Evolutionary conservation across 202 grass and related monocot species (phyloP).

Genomic region (Thinopyrum obtusiflorum): DNA sequence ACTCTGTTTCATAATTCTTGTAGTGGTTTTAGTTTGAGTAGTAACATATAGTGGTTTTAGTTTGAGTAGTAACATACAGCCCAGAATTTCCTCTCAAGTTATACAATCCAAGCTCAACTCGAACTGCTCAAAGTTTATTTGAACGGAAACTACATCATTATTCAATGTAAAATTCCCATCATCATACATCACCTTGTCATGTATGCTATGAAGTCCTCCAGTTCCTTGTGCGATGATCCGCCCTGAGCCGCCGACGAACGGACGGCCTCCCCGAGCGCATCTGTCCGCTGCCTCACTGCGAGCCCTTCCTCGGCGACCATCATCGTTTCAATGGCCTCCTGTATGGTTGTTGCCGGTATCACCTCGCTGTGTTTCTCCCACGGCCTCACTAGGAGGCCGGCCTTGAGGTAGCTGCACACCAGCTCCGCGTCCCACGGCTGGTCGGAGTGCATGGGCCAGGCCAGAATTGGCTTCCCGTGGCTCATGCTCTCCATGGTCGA

Average conservation of each 20-base stretch:
- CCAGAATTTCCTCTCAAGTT: too few species aligned
- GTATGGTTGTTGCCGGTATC: conserved; percentile 4
- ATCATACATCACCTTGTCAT: conserved; percentile 26
- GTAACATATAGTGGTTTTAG: too few species aligned
- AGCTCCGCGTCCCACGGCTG: conserved; percentile 48
- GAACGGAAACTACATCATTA: too few species aligned
- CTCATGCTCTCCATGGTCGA: conserved; percentile 56
- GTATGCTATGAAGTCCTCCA: conserved; percentile 47
- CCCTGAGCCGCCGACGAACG: conserved; percentile 13
- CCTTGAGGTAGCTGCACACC: conserved; percentile 38
- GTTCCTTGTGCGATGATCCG: conserved; percentile 30
- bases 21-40: too few species aligned
- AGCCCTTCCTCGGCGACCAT: conserved; percentile 24
- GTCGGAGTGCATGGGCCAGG: conserved; percentile 61
- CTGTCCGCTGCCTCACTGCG: conserved; percentile 14
- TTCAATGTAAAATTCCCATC: too few species aligned
- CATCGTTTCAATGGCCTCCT: conserved; percentile 18
- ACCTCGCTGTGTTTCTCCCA: conserved; percentile 35
- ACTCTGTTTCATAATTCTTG: too few species aligned
- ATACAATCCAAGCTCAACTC: too few species aligned
- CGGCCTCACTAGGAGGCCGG: conserved; percentile 27
- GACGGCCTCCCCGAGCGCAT: conserved; percentile 36
- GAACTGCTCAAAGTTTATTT: too few species aligned
- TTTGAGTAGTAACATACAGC: too few species aligned
- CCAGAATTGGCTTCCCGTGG: conserved; percentile 46